Evolutionary conservation across 371 early-diverging fungal species (phyloP).

Genomic region (Chytridium lagenaria): DNA sequence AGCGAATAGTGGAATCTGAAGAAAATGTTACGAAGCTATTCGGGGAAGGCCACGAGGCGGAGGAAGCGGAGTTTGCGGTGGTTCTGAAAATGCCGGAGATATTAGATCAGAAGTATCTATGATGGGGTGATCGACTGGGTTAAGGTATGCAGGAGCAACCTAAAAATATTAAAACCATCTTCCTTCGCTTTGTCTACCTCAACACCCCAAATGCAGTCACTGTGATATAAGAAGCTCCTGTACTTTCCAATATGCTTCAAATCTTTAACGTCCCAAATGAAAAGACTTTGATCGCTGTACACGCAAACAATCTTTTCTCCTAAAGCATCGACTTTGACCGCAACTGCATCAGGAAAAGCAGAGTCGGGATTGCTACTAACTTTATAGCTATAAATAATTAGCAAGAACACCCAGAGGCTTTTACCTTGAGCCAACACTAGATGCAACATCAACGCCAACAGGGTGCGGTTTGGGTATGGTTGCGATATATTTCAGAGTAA

Average conservation of each 20-base stretch:
- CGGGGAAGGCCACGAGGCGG: constrained; percentile 58
- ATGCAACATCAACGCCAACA: constrained; percentile 67
- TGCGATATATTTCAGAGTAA: constrained; percentile 70
- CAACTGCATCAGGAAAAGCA: constrained; percentile 68
- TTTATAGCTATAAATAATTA: constrained; percentile 17
- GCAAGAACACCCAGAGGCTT: constrained; percentile 34
- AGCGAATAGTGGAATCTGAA: constrained; percentile 79
- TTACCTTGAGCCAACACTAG: constrained; percentile 34
- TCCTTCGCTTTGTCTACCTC: constrained; percentile 62
- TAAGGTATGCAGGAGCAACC: constrained; percentile 4
- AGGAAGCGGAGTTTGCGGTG: constrained; percentile 25
- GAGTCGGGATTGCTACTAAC: constrained; percentile 34
- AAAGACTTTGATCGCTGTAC: constrained; percentile 76
- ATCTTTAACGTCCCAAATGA: constrained; percentile 79
- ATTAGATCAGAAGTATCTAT: neutral
- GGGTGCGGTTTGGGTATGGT: constrained; percentile 79
- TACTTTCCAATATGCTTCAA: constrained; percentile 66
- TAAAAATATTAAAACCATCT: no score
- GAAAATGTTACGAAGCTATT: constrained; percentile 80
- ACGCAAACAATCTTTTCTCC: constrained; percentile 61
- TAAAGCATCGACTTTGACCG: constrained; percentile 58
- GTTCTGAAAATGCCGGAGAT: constrained; percentile 8
- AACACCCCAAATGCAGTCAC: constrained; percentile 85
- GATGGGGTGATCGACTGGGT: neutral
- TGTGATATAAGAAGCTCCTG: constrained; percentile 74